Conservation (phyloP, 2,329 filamentous ascomycete species). For the Phialemonium atrogriseum region DNA sequence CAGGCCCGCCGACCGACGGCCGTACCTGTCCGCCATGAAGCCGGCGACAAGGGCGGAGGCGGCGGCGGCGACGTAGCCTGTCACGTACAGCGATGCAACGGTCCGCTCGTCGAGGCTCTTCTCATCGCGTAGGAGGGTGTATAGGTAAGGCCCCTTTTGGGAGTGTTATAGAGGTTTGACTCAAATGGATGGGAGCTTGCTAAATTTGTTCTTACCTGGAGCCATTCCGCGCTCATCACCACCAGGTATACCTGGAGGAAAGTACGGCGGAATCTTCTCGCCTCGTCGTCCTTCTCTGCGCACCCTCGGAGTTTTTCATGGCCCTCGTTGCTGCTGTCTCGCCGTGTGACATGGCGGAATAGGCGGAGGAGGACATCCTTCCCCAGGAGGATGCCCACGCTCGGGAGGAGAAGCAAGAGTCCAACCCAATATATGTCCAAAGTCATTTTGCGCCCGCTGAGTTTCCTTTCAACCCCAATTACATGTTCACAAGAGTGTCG, state of each 20-base stretch:
- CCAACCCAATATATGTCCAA: slow-evolving; percentile 12
- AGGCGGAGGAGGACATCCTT: slow-evolving; percentile 3
- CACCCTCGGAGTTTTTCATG: neutral
- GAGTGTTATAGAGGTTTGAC: neutral
- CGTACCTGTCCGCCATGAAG: slow-evolving; percentile 11
- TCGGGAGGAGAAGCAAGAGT: slow-evolving; percentile 9
- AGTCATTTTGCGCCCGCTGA: slow-evolving; percentile 4
- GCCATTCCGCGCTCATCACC: slow-evolving; percentile 12
- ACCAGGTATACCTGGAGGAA: slow-evolving; percentile 11
- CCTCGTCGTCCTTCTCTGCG: slow-evolving; percentile 2
- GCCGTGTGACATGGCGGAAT: slow-evolving; percentile 2
- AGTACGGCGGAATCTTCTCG: slow-evolving; percentile 3
- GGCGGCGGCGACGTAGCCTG: slow-evolving; percentile 10
- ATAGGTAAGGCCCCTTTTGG: slow-evolving; percentile 8
- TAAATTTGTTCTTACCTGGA: slow-evolving; percentile 1
- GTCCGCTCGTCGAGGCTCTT: slow-evolving; percentile 8
- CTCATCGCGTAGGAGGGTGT: slow-evolving; percentile 12
- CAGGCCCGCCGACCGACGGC: slow-evolving; percentile 8
- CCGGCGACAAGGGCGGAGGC: slow-evolving; percentile 9
- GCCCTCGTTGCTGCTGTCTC: neutral
- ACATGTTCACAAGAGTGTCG: too few relatives aligned
- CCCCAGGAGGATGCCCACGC: slow-evolving; percentile 7
- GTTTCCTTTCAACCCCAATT: neutral
- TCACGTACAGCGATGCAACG: slow-evolving; percentile 10
- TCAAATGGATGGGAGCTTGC: too few relatives aligned